Evolutionary conservation across 2,329 filamentous ascomycete species (phyloP).

Genomic region (Aureobasidium sp.): DNA sequence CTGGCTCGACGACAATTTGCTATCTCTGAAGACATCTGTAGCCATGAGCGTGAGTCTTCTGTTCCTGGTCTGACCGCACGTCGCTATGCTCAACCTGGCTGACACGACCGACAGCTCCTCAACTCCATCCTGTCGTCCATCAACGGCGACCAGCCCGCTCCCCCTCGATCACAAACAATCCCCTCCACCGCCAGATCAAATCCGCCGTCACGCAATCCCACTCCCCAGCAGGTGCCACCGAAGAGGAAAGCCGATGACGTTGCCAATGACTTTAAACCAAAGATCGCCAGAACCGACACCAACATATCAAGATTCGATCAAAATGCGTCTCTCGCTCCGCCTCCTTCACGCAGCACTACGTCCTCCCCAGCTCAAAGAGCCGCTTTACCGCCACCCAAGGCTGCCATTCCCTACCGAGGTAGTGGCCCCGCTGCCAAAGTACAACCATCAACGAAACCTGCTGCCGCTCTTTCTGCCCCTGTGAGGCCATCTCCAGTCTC

Average conservation of each 20-base stretch:
- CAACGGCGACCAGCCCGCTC: constrained; percentile 30
- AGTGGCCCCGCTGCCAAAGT: constrained; percentile 17
- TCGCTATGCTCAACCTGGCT: constrained; percentile 1
- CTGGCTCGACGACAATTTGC: neutral
- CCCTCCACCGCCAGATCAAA: neutral
- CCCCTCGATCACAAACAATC: constrained; percentile 4
- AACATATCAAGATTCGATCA: constrained; percentile 26
- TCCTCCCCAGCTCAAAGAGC: constrained; percentile 17
- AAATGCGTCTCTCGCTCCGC: constrained; percentile 24
- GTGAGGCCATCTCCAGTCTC: constrained; percentile 6
- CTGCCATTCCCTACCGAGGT: constrained; percentile 16
- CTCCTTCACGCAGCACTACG: constrained; percentile 20
- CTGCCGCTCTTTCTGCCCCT: constrained; percentile 19
- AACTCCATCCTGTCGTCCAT: constrained; percentile 47
- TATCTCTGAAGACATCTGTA: constrained; percentile 6
- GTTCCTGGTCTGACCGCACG: neutral
- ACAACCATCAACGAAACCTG: constrained; percentile 17
- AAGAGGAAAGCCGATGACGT: constrained; percentile 34
- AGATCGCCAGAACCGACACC: constrained; percentile 27
- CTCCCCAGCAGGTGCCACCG: constrained; percentile 21
- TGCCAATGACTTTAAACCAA: constrained; percentile 29
- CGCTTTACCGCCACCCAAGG: constrained; percentile 14
- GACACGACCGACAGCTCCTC: constrained; percentile 36
- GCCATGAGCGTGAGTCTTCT: constrained; percentile 19
- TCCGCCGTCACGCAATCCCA: constrained; percentile 17